Percentiles rank a stretch among this genome's conserved stretches.
These are phyloP conservation scores for Pholiota molesta DNA, from an alignment of 768 basidiomycete genomes.

Conservation along the genomic window DNA sequence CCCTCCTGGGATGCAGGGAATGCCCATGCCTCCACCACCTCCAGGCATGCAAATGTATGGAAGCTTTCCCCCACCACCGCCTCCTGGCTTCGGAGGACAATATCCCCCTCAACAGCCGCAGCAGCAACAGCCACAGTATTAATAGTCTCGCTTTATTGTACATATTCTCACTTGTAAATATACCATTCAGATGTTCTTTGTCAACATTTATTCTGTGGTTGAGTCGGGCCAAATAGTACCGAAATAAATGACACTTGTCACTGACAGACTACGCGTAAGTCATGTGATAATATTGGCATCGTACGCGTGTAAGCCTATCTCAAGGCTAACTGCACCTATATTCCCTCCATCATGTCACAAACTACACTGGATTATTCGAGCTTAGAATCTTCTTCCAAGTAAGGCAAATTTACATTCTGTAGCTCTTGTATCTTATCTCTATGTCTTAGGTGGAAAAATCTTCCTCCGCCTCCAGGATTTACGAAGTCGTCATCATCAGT, in stretches of 20 bases:
- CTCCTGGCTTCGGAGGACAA: conserved; percentile 57
- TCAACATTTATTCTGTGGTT: too few relatives aligned
- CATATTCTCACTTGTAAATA: conserved; percentile 7
- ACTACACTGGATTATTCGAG: conserved; percentile 41
- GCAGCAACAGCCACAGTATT: conserved; percentile 46
- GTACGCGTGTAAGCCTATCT: too few relatives aligned
- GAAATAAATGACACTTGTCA: too few relatives aligned
- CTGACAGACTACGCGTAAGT: not conserved
- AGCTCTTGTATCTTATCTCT: not conserved
- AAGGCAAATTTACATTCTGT: not conserved
- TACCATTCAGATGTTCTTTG: not conserved
- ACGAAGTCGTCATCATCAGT: conserved; percentile 47
- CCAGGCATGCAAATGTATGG: conserved; percentile 31
- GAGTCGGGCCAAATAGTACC: too few relatives aligned
- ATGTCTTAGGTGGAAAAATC: conserved; percentile 56
- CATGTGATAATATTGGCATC: not conserved
- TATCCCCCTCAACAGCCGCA: conserved; percentile 39
- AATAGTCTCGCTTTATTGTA: conserved; percentile 22
- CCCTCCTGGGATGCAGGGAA: conserved; percentile 30
- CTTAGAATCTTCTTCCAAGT: conserved; percentile 44
- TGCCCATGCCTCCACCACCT: conserved; percentile 24
- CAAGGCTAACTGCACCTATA: not conserved
- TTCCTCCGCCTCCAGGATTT: conserved; percentile 74
- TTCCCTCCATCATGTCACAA: conserved; percentile 16
- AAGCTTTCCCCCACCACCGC: conserved; percentile 24